Percentiles rank a stretch among this genome's conserved stretches.
phyloP scores from a whole-genome alignment of 176 grass and related monocot genomes.

The Bolboschoenus planiculmis region DNA sequence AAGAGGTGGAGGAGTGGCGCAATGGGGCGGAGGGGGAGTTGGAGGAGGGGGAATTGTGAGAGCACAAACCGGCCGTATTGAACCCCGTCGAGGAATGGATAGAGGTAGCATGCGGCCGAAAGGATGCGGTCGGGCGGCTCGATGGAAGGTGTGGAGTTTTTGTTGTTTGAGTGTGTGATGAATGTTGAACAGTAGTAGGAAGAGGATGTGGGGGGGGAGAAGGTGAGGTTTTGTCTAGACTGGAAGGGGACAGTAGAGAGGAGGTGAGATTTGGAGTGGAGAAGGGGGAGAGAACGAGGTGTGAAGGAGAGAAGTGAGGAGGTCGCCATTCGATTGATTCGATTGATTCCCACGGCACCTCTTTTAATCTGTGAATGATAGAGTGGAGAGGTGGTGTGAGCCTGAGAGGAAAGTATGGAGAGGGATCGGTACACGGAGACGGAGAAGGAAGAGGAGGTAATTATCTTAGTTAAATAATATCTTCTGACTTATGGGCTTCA shows the following conservation, averaged over 20 bases:
- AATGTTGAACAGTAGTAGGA: neutral
- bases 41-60: conserved; percentile 61
- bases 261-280: neutral
- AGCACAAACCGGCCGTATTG: conserved; percentile 32
- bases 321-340: conserved; percentile 13
- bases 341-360: neutral
- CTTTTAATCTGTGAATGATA: neutral
- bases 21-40: conserved; percentile 52
- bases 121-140: conserved; percentile 60
- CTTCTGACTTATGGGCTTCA: neutral
- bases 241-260: neutral
- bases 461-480: no score
- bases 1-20: conserved; percentile 74
- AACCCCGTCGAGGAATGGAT: conserved; percentile 92
- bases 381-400: neutral
- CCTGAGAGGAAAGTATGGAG: neutral
- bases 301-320: conserved; percentile 18
- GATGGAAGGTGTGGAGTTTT: conserved; percentile 18
- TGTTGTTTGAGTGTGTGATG: conserved; percentile 43
- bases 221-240: neutral
- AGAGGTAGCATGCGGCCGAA: conserved; percentile 72
- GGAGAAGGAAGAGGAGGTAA: neutral
- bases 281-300: neutral
- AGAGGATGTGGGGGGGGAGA: neutral
- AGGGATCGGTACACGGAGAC: conserved; percentile 10